phyloP scores from a whole-genome alignment of 2,329 filamentous ascomycete species.

The Exophiala sp. region DNA sequence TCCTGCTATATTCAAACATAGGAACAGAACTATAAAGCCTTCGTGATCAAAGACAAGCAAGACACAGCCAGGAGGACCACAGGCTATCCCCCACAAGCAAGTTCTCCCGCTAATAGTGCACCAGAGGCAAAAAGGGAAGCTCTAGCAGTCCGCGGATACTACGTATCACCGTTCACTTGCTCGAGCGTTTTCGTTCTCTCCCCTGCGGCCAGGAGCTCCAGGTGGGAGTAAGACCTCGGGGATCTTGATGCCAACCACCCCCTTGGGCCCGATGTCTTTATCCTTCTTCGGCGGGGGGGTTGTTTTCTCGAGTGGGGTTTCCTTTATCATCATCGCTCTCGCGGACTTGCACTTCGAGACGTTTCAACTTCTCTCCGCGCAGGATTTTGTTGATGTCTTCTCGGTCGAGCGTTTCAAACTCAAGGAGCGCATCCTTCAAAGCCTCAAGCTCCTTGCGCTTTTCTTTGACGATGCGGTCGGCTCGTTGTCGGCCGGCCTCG shows the following conservation, averaged over 20 bases:
- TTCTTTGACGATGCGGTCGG: slow-evolving; percentile 61
- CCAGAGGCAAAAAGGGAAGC: background rate
- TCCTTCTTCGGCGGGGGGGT: slow-evolving; percentile 26
- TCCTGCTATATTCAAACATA: background rate
- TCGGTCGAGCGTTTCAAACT: slow-evolving; percentile 88
- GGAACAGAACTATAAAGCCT: background rate
- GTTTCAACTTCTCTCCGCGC: slow-evolving; percentile 72
- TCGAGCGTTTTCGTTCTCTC: slow-evolving; percentile 22
- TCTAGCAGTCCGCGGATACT: background rate
- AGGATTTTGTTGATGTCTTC: slow-evolving; percentile 89
- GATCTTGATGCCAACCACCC: slow-evolving; percentile 28
- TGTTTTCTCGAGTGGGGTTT: slow-evolving; percentile 19
- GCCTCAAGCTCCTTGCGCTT: slow-evolving; percentile 81
- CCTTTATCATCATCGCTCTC: slow-evolving; percentile 29
- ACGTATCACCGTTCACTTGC: background rate
- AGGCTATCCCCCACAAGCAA: background rate
- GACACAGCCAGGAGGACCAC: background rate
- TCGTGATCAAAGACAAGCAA: background rate
- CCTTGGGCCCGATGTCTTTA: slow-evolving; percentile 25
- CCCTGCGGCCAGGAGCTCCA: slow-evolving; percentile 15
- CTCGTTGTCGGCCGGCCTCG: slow-evolving; percentile 72
- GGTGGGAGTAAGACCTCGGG: slow-evolving; percentile 28
- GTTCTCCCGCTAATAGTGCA: background rate
- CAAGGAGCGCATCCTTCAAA: slow-evolving; percentile 78
- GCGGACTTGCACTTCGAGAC: slow-evolving; percentile 57